Evolutionary conservation across 345 rosid genomes (phyloP), one percentile per base, ranked within the genome.

Genomic region (Erucastrum elatum): DNA sequence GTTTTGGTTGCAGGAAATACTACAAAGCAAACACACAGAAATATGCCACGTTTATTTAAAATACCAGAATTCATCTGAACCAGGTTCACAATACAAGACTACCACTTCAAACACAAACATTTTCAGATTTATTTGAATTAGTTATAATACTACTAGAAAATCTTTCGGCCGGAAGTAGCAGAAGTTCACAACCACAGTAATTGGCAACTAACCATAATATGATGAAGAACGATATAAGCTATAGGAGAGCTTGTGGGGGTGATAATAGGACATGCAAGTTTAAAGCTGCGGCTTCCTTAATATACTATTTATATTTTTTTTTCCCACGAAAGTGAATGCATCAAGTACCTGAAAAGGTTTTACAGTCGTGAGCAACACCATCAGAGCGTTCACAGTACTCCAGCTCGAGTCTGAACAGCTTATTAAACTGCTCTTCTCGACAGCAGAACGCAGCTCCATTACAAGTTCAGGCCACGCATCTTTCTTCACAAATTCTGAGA

Each of bases 1-100:
- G 85, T 86, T 89, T 90, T 49, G 98, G 98, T 81, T 89, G 86
- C 82, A 93, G 64, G 82, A 90, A 93, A 77, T 90, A 93, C 98
- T 93, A 86, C 61, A 67, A 79, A 76, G 59, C 70, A 70, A 81
- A 66, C 56, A 74, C 70, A 65, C 34, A 37, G n/a, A 59, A 31
- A 49, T 71, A 70, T 51, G 35, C 55, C 65, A 68, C 10, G 3
- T 5, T 46, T 30, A 49, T 62, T 51, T 33, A 7, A 46, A 46
- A 60, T 11, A 72, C 30, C 73, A 58, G 37, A 25, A 62, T 17
- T 21, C 17, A 8, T 56, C 3, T 9, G 66, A 30, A 66, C 74
- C 44, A 70, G n/a, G 64, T 37, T 58, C 21, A 71, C 25, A 30
- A 56, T 41, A 77, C 55, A 64, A 30, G 60, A 53, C 15, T 29